Percentiles rank a stretch among this genome's conserved stretches.
Evolutionary conservation across 148 eudicot genomes (phyloP).

Genomic region (Spergularia marina): DNA sequence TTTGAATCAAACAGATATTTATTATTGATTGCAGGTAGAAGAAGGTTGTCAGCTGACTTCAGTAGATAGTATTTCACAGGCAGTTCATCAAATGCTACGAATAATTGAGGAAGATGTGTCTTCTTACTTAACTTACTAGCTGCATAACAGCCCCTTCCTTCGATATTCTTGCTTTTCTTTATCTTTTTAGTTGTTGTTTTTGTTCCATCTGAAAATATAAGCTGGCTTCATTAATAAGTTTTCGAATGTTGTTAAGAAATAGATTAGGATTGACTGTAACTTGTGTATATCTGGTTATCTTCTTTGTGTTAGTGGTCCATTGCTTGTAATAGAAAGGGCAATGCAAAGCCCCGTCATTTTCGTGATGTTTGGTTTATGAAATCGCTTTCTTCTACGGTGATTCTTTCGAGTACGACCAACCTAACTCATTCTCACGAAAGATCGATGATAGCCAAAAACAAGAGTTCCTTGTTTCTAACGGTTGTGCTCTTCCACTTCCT

Average conservation of each 20-base stretch:
- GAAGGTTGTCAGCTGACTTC: slow-evolving; percentile 81
- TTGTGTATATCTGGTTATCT: no score
- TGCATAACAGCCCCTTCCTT: slow-evolving; percentile 12
- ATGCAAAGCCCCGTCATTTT: no score
- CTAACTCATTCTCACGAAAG: no score
- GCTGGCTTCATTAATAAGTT: not conserved
- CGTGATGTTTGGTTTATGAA: no score
- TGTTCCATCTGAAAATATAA: not conserved
- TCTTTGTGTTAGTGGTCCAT: not conserved
- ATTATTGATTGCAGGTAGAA: slow-evolving; percentile 66
- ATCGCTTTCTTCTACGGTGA: no score
- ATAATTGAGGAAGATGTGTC: slow-evolving; percentile 68
- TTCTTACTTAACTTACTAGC: slow-evolving; percentile 25
- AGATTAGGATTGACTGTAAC: slow-evolving; percentile 2
- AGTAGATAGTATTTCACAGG: slow-evolving; percentile 76
- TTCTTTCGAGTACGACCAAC: no score
- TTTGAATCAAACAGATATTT: slow-evolving; percentile 4
- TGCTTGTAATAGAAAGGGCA: not conserved
- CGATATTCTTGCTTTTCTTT: slow-evolving; percentile 9
- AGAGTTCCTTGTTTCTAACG: no score
- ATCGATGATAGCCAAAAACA: no score
- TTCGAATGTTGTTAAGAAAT: not conserved
- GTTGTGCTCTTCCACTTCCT: no score
- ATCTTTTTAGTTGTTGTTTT: no score
- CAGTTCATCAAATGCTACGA: slow-evolving; percentile 84